Evolutionary conservation across 2,329 filamentous ascomycete species (phyloP).

Genomic region (Neoascochyta sp.): DNA sequence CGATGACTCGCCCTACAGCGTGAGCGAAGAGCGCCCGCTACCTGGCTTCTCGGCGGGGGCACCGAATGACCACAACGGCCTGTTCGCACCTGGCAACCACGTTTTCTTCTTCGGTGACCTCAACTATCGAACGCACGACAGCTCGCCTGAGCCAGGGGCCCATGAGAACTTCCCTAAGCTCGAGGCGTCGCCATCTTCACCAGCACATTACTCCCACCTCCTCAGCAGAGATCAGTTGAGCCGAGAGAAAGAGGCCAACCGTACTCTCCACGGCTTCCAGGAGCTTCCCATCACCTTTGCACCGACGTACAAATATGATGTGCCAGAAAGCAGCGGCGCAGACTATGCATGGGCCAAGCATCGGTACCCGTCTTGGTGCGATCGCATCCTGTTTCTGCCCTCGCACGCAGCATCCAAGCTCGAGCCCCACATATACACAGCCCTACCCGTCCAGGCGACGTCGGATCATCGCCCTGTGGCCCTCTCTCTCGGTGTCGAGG

Average conservation of each 20-base stretch:
- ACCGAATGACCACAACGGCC: conserved; percentile 51
- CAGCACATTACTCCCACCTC: conserved; percentile 61
- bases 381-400: conserved; percentile 73
- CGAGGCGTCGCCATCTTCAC: conserved; percentile 47
- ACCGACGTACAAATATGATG: conserved; percentile 87
- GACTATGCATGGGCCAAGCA: conserved; percentile 72
- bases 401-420: conserved; percentile 47
- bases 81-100: conserved; percentile 73
- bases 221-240: conserved; percentile 75
- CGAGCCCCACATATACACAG: conserved; percentile 61
- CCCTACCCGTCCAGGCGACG: conserved; percentile 72
- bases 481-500: conserved; percentile 64
- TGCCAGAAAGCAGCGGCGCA: conserved; percentile 27
- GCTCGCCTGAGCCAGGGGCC: conserved; percentile 58
- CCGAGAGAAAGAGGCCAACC: conserved; percentile 63
- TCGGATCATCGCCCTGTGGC: conserved; percentile 87
- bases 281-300: conserved; percentile 76
- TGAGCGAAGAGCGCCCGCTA: conserved; percentile 32
- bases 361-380: conserved; percentile 87
- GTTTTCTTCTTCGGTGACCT: conserved; percentile 88
- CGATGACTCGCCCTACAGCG: conserved; percentile 29
- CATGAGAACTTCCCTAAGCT: conserved; percentile 60
- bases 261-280: conserved; percentile 71
- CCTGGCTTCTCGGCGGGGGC: conserved; percentile 16
- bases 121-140: conserved; percentile 83